Conservation (phyloP, 257 asterid genomes). For the Catharanthus roseus region DNA sequence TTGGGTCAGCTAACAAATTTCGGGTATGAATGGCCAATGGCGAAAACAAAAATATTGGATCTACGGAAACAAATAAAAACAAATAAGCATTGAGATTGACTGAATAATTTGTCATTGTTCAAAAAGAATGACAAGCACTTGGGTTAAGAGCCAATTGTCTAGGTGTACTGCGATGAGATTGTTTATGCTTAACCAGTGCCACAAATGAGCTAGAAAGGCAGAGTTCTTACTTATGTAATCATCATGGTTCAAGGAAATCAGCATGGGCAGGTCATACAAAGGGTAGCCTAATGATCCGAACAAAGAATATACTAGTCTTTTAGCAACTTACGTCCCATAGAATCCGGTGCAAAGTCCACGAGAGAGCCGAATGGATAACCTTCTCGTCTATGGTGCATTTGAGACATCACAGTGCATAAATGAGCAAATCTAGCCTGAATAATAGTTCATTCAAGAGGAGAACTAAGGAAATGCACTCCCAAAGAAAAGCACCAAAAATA, state of each 20-base stretch:
- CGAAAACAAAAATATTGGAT: constrained; percentile 90
- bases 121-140: background rate
- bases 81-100: background rate
- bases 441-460: constrained; percentile 10
- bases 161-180: background rate
- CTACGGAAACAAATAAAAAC: constrained; percentile 28
- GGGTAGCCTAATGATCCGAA: background rate
- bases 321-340: constrained; percentile 56
- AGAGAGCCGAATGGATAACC: constrained; percentile 99
- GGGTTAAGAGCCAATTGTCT: background rate
- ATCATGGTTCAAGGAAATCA: background rate
- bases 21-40: constrained; percentile 99
- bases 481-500: background rate
- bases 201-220: background rate
- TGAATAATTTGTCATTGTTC: background rate
- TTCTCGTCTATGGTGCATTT: constrained; percentile 93
- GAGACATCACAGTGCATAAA: constrained; percentile 89
- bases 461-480: constrained; percentile 1
- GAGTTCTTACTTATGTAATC: background rate
- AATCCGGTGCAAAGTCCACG: constrained; percentile 92
- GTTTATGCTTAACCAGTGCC: background rate
- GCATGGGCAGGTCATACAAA: background rate
- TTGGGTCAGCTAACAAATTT: constrained; percentile 88
- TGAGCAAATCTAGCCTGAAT: constrained; percentile 97
- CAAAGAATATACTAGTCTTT: background rate